Evolutionary conservation across 2,329 filamentous ascomycete genomes (phyloP), one percentile per base, ranked within the genome.

Genomic region (Penicillium sp.): DNA sequence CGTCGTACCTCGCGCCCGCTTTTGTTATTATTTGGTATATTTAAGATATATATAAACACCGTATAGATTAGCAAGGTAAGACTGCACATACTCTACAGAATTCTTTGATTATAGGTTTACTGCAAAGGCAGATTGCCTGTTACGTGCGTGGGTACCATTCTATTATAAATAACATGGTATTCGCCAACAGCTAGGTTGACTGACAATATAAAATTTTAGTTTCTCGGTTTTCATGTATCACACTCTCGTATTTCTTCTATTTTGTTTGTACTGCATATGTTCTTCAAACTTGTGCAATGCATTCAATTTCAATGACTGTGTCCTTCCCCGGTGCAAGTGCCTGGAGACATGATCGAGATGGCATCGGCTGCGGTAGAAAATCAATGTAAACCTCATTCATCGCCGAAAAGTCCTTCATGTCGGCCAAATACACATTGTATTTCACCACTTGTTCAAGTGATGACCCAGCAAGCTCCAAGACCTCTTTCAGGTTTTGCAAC

Each of bases 401-500:
- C 13, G 59, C 59, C 14, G 59, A 54, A 14, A 63, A 63, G 68
- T 88, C 78, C 50, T 80, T 76, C 84, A 88, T 88, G 56, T 81
- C 80, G 3, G 81, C 82, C 9, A 89, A 70, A 68, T 84, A 89
- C 35, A 88, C 77, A 65, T 87, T 88, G 64, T 85, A 80, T 71
- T 88, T 87, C 70, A 88, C 80, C 0, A 84, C 79, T 48, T 87
- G 83, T n/a, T 81, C 74, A n/a, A 87, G 73, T 54, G 74, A 78
- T 52, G 79, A 83, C 1, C 84, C 84, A 0, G 84, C 82, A 8
- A 81, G 84, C 57, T 61, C 61, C n/a, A 63, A 57, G 4, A 63
- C 59, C 13, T 63, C 61, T 35, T 62, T 83, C 4, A 88, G 76
- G 71, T 88, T 88, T 52, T 78, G 69, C 19, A 74, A 55, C 10